Evolutionary conservation across 2,329 filamentous ascomycete genomes (phyloP).

Genomic region (Trichoderma citrinoviride): DNA sequence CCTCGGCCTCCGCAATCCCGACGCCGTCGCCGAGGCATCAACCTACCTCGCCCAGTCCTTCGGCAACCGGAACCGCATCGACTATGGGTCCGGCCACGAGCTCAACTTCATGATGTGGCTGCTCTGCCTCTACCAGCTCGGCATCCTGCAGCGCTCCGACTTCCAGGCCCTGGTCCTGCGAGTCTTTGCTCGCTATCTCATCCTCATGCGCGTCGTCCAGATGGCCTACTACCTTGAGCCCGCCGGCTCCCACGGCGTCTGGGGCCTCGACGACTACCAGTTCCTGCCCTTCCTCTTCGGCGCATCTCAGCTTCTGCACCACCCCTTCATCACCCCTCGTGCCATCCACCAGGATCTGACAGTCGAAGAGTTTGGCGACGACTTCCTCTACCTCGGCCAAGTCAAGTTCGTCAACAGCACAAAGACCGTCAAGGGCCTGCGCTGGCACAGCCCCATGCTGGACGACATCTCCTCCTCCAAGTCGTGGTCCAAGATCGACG

Average conservation of each 20-base stretch:
- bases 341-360: conserved; percentile 85
- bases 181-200: conserved; percentile 79
- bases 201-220: conserved; percentile 83
- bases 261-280: conserved; percentile 96
- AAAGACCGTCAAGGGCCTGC: conserved; percentile 89
- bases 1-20: conserved; percentile 51
- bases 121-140: conserved; percentile 83
- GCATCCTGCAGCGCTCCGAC: conserved; percentile 59
- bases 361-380: conserved; percentile 78
- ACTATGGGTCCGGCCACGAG: conserved; percentile 97
- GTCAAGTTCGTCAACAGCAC: conserved; percentile 93
- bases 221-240: conserved; percentile 95
- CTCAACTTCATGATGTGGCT: conserved; percentile 97
- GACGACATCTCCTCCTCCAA: conserved; percentile 93
- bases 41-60: conserved; percentile 82
- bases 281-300: conserved; percentile 96
- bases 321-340: conserved; percentile 74
- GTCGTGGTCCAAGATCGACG: conserved; percentile 88
- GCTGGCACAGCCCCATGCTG: conserved; percentile 98
- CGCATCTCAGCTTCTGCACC: conserved; percentile 81
- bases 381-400: conserved; percentile 90
- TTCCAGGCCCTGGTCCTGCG: conserved; percentile 73
- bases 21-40: conserved; percentile 67
- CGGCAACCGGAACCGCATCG: conserved; percentile 81
- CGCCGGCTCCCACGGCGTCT: conserved; percentile 94